Evolutionary conservation across 495 filamentous ascomycete genomes (phyloP), one percentile per base, ranked within the genome.

Genomic region (Tirmania nivea): DNA sequence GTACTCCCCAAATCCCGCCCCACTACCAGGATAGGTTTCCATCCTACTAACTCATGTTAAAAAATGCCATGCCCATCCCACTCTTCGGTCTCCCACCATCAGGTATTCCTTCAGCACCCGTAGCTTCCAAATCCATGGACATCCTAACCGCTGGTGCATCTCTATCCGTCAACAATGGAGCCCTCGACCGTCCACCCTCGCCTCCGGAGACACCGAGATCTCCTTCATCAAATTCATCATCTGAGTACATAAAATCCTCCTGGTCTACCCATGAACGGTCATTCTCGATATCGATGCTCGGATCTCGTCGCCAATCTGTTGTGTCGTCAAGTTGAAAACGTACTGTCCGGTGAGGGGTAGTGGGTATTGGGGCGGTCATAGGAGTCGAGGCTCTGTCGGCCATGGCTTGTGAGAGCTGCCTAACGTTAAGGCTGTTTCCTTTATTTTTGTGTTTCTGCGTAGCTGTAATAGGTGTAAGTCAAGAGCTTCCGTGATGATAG

Each of bases 121-220:
- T 54, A 34, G 56, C 49, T 12, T 58, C 54, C 35, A 54, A 52
- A n/a, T 50, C 52, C 35, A 53, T 78, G 31, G 86, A 84, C n/a
- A 90, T 67, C 5, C 84, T 77, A n/a, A 93, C 78, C 52, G 82
- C 84, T 14, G 88, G 88, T 12, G 87, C 86, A 68, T 90, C 81
- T 57, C 94, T 85, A 53, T 78, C 78, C 12, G 85, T 92, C 48
- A 95, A 69, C 34, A 96, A 72, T 49, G 89, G 89, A 16, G 78
- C 71, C 49, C 77, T 71, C 51, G 39, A 45, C 14, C 14, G 39
- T 19, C 39, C 39, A 14, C 17, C 39, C 14, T 14, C 39, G 1
- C 17, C 3, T 31, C 25, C 25, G 2, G 25, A 31, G 25, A 31
- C 25, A 31, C 25, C 25, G 7, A 31, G 25, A 48, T 67, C 50